Conservation (phyloP, 1,284 basidiomycete genomes). For the Inonotus hispidus region DNA sequence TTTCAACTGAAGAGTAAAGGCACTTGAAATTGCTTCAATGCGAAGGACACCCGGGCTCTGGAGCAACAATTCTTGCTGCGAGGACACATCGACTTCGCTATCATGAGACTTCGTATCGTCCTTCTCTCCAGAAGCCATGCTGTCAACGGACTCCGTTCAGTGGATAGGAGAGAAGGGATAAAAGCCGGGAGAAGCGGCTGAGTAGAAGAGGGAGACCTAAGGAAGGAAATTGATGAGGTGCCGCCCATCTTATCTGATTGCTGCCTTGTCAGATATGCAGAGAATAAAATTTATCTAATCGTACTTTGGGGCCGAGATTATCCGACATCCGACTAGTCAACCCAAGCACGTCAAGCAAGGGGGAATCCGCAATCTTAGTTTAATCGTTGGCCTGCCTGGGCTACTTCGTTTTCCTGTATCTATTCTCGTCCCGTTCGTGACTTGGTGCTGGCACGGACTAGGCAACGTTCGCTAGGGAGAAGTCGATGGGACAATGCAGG, state of each 20-base stretch:
- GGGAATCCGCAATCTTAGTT: too few species aligned
- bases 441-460: too few species aligned
- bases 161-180: background rate
- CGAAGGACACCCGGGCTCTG: conserved; percentile 28
- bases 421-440: too few species aligned
- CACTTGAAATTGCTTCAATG: conserved; percentile 30
- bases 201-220: background rate
- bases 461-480: too few species aligned
- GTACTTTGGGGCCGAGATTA: background rate
- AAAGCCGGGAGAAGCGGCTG: background rate
- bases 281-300: background rate
- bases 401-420: too few species aligned
- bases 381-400: too few species aligned
- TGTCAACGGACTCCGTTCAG: background rate
- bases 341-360: too few species aligned
- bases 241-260: background rate
- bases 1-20: conserved; percentile 26
- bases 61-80: background rate
- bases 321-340: background rate
- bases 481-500: too few species aligned
- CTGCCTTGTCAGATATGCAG: background rate
- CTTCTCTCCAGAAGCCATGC: background rate
- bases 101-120: background rate
- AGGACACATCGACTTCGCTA: background rate
- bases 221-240: background rate